Conservation (phyloP, 305 asterid species). For the Fraxinus ornus region DNA sequence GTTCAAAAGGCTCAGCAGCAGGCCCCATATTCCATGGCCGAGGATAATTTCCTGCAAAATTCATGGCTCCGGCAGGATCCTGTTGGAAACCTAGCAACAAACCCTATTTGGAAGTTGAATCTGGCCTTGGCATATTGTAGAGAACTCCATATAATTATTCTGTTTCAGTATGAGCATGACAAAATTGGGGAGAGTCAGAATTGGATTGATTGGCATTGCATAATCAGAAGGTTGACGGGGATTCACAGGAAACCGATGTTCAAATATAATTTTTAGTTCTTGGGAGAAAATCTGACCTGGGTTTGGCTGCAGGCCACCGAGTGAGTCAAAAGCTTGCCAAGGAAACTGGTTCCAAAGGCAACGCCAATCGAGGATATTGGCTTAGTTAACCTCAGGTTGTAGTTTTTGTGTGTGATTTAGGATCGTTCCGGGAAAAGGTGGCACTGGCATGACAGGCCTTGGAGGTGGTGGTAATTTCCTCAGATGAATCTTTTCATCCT, state of each 20-base stretch:
- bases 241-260: neutral
- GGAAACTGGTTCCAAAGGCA: conserved; percentile 59
- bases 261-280: conserved; percentile 13
- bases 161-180: conserved; percentile 54
- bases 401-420: conserved; percentile 58
- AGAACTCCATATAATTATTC: conserved; percentile 63
- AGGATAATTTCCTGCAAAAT: conserved; percentile 52
- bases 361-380: conserved; percentile 58
- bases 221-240: conserved; percentile 26
- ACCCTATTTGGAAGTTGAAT: conserved; percentile 61
- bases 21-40: conserved; percentile 67
- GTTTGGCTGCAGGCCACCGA: conserved; percentile 50
- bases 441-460: neutral
- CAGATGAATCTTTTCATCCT: neutral
- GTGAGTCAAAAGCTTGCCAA: conserved; percentile 59
- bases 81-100: conserved; percentile 59
- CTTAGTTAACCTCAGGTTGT: conserved; percentile 47
- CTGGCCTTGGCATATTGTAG: conserved; percentile 59
- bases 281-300: conserved; percentile 44
- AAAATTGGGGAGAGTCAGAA: conserved; percentile 55
- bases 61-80: conserved; percentile 21
- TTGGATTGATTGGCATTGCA: conserved; percentile 48
- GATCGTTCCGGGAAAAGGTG: conserved; percentile 47
- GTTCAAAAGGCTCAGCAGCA: conserved; percentile 49
- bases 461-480: neutral